These are phyloP conservation scores for Phytophthora citrophthora DNA, from an alignment of 352 stramenopile genomes.

Conservation along the genomic window DNA sequence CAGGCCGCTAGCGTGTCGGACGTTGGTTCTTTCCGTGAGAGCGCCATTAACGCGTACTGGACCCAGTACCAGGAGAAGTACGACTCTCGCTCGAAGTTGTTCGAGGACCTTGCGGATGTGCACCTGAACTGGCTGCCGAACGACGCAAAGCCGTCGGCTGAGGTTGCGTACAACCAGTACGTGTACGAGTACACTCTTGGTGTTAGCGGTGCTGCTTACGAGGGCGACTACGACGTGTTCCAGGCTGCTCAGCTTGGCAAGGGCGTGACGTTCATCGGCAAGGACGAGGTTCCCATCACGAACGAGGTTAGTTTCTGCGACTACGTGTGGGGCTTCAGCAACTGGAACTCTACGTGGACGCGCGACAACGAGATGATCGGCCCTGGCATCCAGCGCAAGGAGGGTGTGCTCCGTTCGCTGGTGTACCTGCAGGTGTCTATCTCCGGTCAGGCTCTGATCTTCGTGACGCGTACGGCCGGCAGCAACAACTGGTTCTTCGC, in stretches of 20 bases:
- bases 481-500: conserved; percentile 83
- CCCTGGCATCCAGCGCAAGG: conserved; percentile 70
- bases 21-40: conserved; percentile 52
- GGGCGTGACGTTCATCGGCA: conserved; percentile 61
- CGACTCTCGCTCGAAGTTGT: conserved; percentile 54
- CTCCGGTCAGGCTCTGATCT: conserved; percentile 77
- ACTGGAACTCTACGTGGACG: conserved; percentile 79
- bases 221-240: conserved; percentile 48
- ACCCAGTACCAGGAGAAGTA: conserved; percentile 52
- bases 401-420: conserved; percentile 67
- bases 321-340: conserved; percentile 71
- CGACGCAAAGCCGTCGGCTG: conserved; percentile 44
- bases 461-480: conserved; percentile 73
- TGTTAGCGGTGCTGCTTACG: conserved; percentile 33
- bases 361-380: conserved; percentile 66
- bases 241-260: conserved; percentile 50
- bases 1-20: conserved; percentile 38
- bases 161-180: conserved; percentile 63
- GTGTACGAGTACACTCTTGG: conserved; percentile 65
- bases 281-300: conserved; percentile 64
- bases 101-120: conserved; percentile 61
- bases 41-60: conserved; percentile 51
- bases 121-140: conserved; percentile 58
- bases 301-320: conserved; percentile 72
- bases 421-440: conserved; percentile 81